phyloP scores from a whole-genome alignment of 75 land plant species.

The Pinus albicaulis region DNA sequence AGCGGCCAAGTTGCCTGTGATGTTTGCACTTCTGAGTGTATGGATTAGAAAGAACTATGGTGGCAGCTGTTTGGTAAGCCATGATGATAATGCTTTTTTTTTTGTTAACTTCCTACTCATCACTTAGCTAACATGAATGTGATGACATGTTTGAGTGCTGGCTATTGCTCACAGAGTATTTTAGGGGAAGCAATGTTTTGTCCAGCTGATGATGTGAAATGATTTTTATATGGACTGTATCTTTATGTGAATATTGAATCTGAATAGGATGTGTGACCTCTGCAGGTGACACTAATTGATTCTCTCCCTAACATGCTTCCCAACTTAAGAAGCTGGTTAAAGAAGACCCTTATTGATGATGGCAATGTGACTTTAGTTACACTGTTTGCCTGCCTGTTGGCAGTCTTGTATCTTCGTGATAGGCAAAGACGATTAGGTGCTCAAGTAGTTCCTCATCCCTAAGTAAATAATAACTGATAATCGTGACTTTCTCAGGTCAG shows the following conservation, averaged over 20 bases:
- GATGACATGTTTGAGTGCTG: no score
- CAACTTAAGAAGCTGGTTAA: no score
- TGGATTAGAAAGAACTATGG: slow-evolving; percentile 8
- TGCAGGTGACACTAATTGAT: slow-evolving; percentile 85
- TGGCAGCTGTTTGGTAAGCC: slow-evolving; percentile 80
- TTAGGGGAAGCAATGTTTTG: background rate
- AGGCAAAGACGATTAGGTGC: slow-evolving; percentile 65
- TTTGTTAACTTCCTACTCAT: slow-evolving; percentile 49
- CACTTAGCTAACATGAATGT: background rate
- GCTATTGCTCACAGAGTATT: no score
- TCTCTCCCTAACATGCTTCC: background rate
- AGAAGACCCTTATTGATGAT: no score
- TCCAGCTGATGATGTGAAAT: background rate
- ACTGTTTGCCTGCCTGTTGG: slow-evolving; percentile 69
- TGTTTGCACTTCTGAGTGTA: no score
- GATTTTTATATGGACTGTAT: slow-evolving; percentile 15
- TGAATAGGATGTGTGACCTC: slow-evolving; percentile 71
- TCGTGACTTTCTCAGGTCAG: background rate
- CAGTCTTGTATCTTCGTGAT: slow-evolving; percentile 94
- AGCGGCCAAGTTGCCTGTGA: no score
- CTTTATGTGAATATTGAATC: slow-evolving; percentile 64
- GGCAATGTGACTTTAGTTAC: no score
- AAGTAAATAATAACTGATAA: slow-evolving; percentile 4
- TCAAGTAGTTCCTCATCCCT: slow-evolving; percentile 12
- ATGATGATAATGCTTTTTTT: slow-evolving; percentile 62